Percentiles rank a stretch among this genome's conserved stretches.
Conservation (phyloP, 805 yeast species). For the Candida maltosa region DNA sequence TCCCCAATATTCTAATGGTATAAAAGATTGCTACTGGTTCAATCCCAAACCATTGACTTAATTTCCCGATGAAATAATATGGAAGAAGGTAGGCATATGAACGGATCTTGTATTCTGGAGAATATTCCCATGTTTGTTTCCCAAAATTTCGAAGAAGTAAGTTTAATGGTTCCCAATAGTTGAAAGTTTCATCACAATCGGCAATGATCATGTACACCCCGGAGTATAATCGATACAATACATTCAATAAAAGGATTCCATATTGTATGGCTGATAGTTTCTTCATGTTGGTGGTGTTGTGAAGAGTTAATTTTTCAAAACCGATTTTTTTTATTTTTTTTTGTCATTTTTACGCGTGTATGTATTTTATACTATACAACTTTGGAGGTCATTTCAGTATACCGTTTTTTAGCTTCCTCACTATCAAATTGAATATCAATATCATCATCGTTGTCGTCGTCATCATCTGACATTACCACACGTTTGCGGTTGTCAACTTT, state of each 20-base stretch:
- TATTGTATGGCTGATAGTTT: constrained; percentile 8
- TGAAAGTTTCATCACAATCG: constrained; percentile 90
- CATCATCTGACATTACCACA: constrained; percentile 2
- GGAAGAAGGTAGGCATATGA: constrained; percentile 77
- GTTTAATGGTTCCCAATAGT: constrained; percentile 93
- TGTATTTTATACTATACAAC: background rate
- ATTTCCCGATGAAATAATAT: constrained; percentile 29
- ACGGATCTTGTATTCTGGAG: constrained; percentile 83
- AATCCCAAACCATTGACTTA: constrained; percentile 12
- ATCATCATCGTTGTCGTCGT: constrained; percentile 18
- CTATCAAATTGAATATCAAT: constrained; percentile 29
- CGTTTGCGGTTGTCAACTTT: constrained; percentile 4
- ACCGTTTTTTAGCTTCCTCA: constrained; percentile 17
- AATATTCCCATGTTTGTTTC: constrained; percentile 94
- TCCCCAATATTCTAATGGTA: constrained; percentile 41
- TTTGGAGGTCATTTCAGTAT: constrained; percentile 8
- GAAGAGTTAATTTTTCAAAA: no score
- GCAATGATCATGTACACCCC: constrained; percentile 66
- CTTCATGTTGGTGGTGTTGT: no score
- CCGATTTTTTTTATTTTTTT: no score
- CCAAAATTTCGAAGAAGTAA: constrained; percentile 77
- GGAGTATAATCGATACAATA: constrained; percentile 25
- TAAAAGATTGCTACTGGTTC: constrained; percentile 41
- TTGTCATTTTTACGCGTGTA: background rate
- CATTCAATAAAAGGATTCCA: constrained; percentile 7